These are phyloP conservation scores for Diutina ranongensis DNA, from an alignment of 1,139 yeast species.

Conservation along the genomic window DNA sequence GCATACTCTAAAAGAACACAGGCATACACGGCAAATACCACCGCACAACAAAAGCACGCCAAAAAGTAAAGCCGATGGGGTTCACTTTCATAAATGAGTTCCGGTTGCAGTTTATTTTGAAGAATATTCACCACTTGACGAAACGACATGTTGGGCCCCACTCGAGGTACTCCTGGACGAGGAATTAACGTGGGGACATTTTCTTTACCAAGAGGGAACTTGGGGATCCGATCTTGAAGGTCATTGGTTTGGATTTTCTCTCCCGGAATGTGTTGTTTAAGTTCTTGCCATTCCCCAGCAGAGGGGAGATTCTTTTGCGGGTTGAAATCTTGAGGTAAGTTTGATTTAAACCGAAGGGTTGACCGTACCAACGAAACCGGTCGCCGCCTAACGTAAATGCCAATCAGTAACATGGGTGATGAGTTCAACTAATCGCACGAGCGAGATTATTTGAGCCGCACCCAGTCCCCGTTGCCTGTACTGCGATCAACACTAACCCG, in stretches of 20 bases:
- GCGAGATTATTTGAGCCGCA: too few species aligned
- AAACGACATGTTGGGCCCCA: constrained; percentile 46
- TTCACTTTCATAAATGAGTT: constrained; percentile 71
- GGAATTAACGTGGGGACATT: constrained; percentile 61
- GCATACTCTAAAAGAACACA: constrained; percentile 51
- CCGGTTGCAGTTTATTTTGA: constrained; percentile 48
- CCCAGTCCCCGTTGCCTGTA: too few species aligned
- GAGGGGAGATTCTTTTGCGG: constrained; percentile 23
- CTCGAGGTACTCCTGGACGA: constrained; percentile 62
- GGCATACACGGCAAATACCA: constrained; percentile 59
- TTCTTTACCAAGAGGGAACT: constrained; percentile 57
- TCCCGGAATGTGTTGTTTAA: constrained; percentile 49
- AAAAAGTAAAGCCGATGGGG: constrained; percentile 70
- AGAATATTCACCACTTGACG: constrained; percentile 55
- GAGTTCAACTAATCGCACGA: too few species aligned
- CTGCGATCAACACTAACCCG: too few species aligned
- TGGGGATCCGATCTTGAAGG: constrained; percentile 40
- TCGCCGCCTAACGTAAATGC: too few species aligned
- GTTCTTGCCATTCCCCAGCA: constrained; percentile 32
- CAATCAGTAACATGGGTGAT: too few species aligned
- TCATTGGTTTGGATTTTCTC: constrained; percentile 40
- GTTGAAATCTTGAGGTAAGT: neutral
- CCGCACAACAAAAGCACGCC: constrained; percentile 56
- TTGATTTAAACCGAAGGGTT: neutral
- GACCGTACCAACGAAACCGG: too few species aligned